Evolutionary conservation across 2,329 filamentous ascomycete genomes (phyloP), one percentile per base, ranked within the genome.

Genomic region (Tympanopsis confertula): DNA sequence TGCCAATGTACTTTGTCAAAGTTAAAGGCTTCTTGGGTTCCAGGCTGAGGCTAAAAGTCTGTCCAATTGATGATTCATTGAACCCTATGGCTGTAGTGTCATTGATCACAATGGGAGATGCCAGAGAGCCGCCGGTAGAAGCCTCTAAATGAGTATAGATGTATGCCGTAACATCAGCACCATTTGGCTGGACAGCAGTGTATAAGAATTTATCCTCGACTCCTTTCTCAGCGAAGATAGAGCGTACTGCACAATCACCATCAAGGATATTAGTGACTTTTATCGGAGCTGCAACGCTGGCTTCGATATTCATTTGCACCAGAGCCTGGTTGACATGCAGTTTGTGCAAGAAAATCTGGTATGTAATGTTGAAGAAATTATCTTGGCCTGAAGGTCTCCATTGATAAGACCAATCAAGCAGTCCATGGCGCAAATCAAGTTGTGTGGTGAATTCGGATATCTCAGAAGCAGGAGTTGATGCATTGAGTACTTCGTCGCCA

Each of bases 181-280:
- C 77, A 36, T 62, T 56, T 0, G 82, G 82, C 19, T 68, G 67
- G 2, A 86, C 79, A 1, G 77, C 71, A 2, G 74, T 68, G 61
- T 71, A 84, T 32, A 86, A 79, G 10, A 52, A 59, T 14, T 66
- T 61, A 2, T 63, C 53, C 26, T 78, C 72, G 24, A 65, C 58
- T 1, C 68, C 70, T 19, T 74, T 81, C 2, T 63, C 62, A 2
- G 67, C 66, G 41, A 75, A 70, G 32, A 73, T 66, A 0, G 78
- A 74, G 13, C 80, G 67, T 5, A 80, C 71, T 13, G 82, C 80
- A 46, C 74, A 71, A 44, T 71, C 68, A 1, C 82, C 82, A 45
- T 86, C 77, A 4, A 86, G 50, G 0, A 84, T 60, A 52, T 86
- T 82, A 12, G 74, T 74, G 3, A 85, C 63, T 0, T 69, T 74